phyloP scores from a whole-genome alignment of 2,329 filamentous ascomycete species.

The Cephalotrichum gorgonifer region DNA sequence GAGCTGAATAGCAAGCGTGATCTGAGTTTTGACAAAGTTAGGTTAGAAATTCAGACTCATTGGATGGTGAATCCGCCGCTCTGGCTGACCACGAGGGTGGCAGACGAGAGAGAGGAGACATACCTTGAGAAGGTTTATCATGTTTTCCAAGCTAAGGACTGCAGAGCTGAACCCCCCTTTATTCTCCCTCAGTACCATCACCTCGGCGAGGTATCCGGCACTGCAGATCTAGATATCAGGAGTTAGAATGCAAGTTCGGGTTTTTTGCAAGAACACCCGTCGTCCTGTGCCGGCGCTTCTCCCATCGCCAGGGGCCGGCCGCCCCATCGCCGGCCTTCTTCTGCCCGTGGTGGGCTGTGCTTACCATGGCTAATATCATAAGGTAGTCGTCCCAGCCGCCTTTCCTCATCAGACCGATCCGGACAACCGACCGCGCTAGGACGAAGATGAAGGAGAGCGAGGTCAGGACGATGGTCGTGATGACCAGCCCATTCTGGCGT shows the following conservation, averaged over 20 bases:
- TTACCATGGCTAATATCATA: constrained; percentile 10
- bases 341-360: not conserved
- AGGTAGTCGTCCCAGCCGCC: constrained; percentile 12
- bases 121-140: constrained; percentile 11
- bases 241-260: not conserved
- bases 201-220: constrained; percentile 10
- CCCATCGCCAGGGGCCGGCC: not conserved
- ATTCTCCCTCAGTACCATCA: constrained; percentile 11
- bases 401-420: constrained; percentile 10
- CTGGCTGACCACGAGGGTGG: not conserved
- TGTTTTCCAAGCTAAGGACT: constrained; percentile 11
- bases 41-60: not conserved
- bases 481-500: constrained; percentile 12
- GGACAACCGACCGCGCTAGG: constrained; percentile 8
- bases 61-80: too few species aligned
- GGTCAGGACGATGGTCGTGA: constrained; percentile 10
- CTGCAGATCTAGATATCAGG: not conserved
- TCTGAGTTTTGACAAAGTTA: constrained; percentile 12
- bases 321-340: not conserved
- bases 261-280: not conserved
- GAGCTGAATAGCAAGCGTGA: constrained; percentile 24
- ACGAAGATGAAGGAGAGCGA: constrained; percentile 9
- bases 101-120: not conserved
- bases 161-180: constrained; percentile 11
- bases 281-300: not conserved